A percentile compares a stretch with the other conserved stretches of the same genome.
Conservation (phyloP, 805 yeast species). For the Wickerhamomyces ciferrii region DNA sequence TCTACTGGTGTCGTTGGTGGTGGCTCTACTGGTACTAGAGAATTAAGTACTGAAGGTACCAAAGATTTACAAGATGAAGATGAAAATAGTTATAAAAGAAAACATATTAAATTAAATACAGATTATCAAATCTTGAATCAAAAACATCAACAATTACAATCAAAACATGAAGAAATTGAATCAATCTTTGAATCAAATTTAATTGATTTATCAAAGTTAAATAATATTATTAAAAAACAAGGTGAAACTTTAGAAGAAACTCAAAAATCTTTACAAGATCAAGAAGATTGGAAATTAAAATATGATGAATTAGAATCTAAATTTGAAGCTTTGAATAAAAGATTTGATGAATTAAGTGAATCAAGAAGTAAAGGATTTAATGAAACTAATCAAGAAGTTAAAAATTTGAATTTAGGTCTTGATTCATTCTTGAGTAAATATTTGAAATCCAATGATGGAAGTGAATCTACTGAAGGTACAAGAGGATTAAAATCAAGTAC, state of each 20-base stretch:
- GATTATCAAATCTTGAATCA: slow-evolving; percentile 38
- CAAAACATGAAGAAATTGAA: slow-evolving; percentile 41
- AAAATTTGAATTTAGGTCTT: slow-evolving; percentile 22
- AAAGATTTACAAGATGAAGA: slow-evolving; percentile 20
- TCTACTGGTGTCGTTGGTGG: background rate
- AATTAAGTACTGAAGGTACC: background rate
- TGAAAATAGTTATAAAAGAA: slow-evolving; percentile 31
- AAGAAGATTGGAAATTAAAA: slow-evolving; percentile 39
- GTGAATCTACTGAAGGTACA: slow-evolving; percentile 1
- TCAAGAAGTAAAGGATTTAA: slow-evolving; percentile 27
- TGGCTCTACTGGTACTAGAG: background rate
- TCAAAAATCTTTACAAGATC: slow-evolving; percentile 34
- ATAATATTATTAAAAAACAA: slow-evolving; percentile 49
- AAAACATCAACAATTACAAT: slow-evolving; percentile 38
- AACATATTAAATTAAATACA: slow-evolving; percentile 37
- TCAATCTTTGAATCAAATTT: slow-evolving; percentile 49
- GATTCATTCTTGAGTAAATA: slow-evolving; percentile 23
- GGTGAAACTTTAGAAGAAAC: slow-evolving; percentile 38
- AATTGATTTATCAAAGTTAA: slow-evolving; percentile 45
- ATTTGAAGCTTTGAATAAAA: slow-evolving; percentile 37
- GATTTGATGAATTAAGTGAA: slow-evolving; percentile 35
- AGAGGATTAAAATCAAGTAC: background rate
- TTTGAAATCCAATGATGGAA: no score
- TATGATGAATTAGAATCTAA: slow-evolving; percentile 42
- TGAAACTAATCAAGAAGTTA: slow-evolving; percentile 25